Evolutionary conservation across 768 basidiomycete species (phyloP).

Genomic region (Hirschioporus abietinus): DNA sequence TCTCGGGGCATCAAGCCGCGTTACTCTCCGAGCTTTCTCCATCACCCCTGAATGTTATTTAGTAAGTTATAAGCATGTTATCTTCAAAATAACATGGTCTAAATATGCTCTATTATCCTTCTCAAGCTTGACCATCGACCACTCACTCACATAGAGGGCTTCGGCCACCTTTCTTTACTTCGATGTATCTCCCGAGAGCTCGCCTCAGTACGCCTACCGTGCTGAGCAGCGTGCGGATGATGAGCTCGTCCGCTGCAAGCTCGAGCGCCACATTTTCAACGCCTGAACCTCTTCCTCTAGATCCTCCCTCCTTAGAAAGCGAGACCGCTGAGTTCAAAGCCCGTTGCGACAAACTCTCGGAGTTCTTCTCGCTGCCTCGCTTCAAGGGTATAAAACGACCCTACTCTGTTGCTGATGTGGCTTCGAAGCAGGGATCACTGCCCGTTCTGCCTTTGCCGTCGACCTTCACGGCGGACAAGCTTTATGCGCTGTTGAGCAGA

Average conservation of each 20-base stretch:
- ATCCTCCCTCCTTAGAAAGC: slow-evolving; percentile 50
- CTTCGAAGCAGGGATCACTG: slow-evolving; percentile 83
- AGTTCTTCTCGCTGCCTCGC: slow-evolving; percentile 73
- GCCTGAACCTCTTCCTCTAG: slow-evolving; percentile 39
- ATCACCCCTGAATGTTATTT: no score
- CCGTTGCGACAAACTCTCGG: slow-evolving; percentile 56
- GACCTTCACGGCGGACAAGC: slow-evolving; percentile 78
- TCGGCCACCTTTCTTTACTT: background rate
- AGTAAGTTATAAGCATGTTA: no score
- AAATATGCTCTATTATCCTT: background rate
- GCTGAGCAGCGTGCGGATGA: slow-evolving; percentile 2
- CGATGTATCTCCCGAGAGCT: background rate
- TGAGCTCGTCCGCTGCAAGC: background rate
- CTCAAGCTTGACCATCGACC: background rate
- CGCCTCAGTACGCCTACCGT: background rate
- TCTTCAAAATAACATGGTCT: background rate
- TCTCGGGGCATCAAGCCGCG: no score
- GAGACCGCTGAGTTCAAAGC: slow-evolving; percentile 56
- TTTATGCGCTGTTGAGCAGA: slow-evolving; percentile 61
- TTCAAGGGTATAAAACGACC: slow-evolving; percentile 71
- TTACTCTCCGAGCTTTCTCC: no score
- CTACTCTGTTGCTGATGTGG: slow-evolving; percentile 76
- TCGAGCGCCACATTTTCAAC: background rate
- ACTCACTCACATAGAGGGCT: background rate
- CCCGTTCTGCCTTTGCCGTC: slow-evolving; percentile 74